A percentile compares a stretch with the other conserved stretches of the same genome.
Evolutionary conservation across 352 stramenopile genomes (phyloP).

Genomic region (Phytophthora pseudosyringae): DNA sequence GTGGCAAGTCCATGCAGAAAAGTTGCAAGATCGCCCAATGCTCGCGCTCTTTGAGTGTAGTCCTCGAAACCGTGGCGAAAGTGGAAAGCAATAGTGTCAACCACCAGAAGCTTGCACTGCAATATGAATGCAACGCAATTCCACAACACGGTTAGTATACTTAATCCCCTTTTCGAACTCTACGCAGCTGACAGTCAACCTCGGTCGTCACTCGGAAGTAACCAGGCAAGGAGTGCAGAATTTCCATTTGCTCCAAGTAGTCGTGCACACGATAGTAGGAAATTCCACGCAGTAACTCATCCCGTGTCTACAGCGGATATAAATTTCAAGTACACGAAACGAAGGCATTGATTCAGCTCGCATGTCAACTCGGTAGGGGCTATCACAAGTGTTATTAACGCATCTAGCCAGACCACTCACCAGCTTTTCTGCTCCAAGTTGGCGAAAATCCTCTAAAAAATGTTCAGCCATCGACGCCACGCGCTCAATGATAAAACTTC

Average conservation of each 20-base stretch:
- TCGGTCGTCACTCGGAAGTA: constrained; percentile 52
- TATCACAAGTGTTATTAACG: too few relatives aligned
- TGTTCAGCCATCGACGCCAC: constrained; percentile 82
- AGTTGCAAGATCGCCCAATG: constrained; percentile 74
- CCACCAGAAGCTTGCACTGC: constrained; percentile 87
- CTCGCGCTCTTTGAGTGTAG: constrained; percentile 61
- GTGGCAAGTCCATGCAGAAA: constrained; percentile 68
- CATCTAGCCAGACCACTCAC: constrained; percentile 17
- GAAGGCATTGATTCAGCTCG: too few relatives aligned
- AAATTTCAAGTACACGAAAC: neutral
- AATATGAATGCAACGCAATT: neutral
- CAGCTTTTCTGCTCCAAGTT: constrained; percentile 32
- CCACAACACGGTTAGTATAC: neutral
- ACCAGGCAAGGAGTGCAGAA: constrained; percentile 75
- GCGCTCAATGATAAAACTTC: constrained; percentile 91
- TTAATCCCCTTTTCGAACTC: neutral
- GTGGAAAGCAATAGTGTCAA: constrained; percentile 96
- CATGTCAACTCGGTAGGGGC: too few relatives aligned
- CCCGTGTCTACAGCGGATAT: constrained; percentile 46
- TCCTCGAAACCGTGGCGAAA: constrained; percentile 90
- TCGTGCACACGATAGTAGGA: constrained; percentile 87
- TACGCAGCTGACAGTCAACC: constrained; percentile 19
- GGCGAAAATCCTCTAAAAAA: constrained; percentile 77
- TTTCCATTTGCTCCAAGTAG: constrained; percentile 89
- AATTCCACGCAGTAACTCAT: constrained; percentile 85